Base-by-base conservation (phyloP, 1,139 yeast genomes). In the Candida labiduridarum region DNA sequence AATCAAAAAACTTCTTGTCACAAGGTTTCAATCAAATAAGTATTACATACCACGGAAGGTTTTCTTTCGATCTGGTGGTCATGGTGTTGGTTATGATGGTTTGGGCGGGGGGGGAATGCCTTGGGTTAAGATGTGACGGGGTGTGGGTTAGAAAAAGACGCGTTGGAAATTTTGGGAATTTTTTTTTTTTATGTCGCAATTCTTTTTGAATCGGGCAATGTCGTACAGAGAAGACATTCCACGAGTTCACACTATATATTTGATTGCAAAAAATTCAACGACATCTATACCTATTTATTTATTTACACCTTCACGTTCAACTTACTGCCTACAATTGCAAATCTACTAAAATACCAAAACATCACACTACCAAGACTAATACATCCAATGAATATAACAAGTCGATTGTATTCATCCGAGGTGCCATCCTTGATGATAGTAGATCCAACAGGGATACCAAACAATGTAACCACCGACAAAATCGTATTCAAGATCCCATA, bases 371-470 rank as follows among this genome's bases (percentile, higher is more conserved):
- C 53, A 5, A 64, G 46, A 2, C 72, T 59, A 34, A 73, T 60
- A 14, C 65, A 53, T 4, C 76, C 77, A 50, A 71, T 70, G 51
- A 73, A 66, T 40, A 72, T 53, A 3, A 71, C 67, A 58, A 74
- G 74, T 60, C 66, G 61, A 35, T 61, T 55, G 52, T 75, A 75
- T 41, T 67, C 65, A 19, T 59, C 61, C 34, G 56, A 55, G 31
- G 65, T 59, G 29, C 73, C 74, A 36, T 66, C 56, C 8, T 70
- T 72, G 42, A 75, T 74, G 18, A 75, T 69, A n/a, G 72, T 67
- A 29, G 77, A 75, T 3, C 73, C 78, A 11, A 72, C 56, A 3
- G 79, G 79, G 14, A 75, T 66, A n/a, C 78, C 78, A 46, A 75
- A 62, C 43, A 75, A 61, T 49, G 71, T 72, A 3, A 77, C 78